Evolutionary conservation across 208 protist species (phyloP).

Genomic region (Leishmania guyanensis): DNA sequence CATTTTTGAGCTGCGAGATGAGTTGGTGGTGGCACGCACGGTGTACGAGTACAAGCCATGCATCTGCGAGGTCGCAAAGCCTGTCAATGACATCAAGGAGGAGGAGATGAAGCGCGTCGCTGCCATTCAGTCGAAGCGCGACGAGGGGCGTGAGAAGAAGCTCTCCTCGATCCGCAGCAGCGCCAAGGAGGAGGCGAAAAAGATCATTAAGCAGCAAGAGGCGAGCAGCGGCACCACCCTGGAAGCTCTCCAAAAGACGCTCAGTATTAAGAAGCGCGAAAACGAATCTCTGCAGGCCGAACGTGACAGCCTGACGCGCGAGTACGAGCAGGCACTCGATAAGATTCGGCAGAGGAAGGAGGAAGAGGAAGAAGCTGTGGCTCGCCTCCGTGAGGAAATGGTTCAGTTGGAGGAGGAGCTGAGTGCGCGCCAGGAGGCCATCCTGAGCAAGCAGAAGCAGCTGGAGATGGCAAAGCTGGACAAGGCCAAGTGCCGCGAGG

Average conservation of each 20-base stretch:
- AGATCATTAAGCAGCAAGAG: constrained; percentile 84
- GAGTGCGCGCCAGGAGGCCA: constrained; percentile 60
- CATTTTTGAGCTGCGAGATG: constrained; percentile 86
- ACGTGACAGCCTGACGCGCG: constrained; percentile 68
- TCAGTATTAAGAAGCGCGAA: constrained; percentile 81
- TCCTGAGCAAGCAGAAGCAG: constrained; percentile 83
- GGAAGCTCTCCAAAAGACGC: constrained; percentile 69
- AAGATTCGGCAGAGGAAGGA: constrained; percentile 91
- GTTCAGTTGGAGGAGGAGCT: constrained; percentile 83
- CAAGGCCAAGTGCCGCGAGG: constrained; percentile 83
- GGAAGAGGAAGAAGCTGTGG: constrained; percentile 72
- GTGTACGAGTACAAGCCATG: constrained; percentile 93
- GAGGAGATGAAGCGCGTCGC: constrained; percentile 85
- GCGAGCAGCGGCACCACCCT: constrained; percentile 75
- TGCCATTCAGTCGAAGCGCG: constrained; percentile 77
- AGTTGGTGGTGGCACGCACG: constrained; percentile 77
- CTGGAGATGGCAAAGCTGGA: constrained; percentile 89
- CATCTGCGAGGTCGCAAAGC: constrained; percentile 85
- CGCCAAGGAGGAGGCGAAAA: constrained; percentile 73
- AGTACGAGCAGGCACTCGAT: constrained; percentile 90
- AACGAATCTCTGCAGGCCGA: constrained; percentile 77
- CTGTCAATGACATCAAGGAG: constrained; percentile 87
- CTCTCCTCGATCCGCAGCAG: constrained; percentile 61
- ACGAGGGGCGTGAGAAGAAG: constrained; percentile 79
- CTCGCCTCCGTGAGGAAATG: constrained; percentile 81